Evolutionary conservation across 2,329 filamentous ascomycete genomes (phyloP).

Genomic region (Alternaria rosae): DNA sequence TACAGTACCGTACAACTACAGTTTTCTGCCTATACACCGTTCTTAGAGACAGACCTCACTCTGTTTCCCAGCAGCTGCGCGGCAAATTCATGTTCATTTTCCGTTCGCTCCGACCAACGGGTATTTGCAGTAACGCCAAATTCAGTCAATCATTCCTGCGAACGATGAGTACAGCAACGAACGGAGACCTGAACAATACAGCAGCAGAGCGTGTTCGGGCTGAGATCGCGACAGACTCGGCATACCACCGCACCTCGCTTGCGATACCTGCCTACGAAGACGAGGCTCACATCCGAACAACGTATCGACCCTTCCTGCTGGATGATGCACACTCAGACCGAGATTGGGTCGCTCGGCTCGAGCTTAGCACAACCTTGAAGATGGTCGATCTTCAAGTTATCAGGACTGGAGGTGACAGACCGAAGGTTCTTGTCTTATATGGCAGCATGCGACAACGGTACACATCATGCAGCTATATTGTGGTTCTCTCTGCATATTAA

Average conservation of each 20-base stretch:
- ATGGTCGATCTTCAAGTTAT: constrained; percentile 60
- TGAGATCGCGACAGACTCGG: constrained; percentile 21
- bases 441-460: constrained; percentile 62
- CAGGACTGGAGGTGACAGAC: constrained; percentile 45
- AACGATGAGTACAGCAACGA: constrained; percentile 14
- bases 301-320: constrained; percentile 66
- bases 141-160: constrained; percentile 2
- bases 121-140: not conserved
- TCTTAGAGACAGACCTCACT: not conserved
- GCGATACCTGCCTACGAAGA: constrained; percentile 59
- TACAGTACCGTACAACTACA: not conserved
- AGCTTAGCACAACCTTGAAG: constrained; percentile 61
- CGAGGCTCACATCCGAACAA: constrained; percentile 54
- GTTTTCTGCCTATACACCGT: not conserved
- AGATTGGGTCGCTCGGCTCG: constrained; percentile 66
- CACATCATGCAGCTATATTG: not conserved
- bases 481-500: not conserved
- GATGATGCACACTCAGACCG: constrained; percentile 42
- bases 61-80: not conserved
- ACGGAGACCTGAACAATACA: constrained; percentile 37
- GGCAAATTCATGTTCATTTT: not conserved
- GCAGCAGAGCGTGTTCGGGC: constrained; percentile 20
- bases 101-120: not conserved
- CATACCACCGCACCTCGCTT: constrained; percentile 43
- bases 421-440: constrained; percentile 68